Evolutionary conservation across 352 stramenopile species (phyloP).

Genomic region (Globisporangium carolinianum): DNA sequence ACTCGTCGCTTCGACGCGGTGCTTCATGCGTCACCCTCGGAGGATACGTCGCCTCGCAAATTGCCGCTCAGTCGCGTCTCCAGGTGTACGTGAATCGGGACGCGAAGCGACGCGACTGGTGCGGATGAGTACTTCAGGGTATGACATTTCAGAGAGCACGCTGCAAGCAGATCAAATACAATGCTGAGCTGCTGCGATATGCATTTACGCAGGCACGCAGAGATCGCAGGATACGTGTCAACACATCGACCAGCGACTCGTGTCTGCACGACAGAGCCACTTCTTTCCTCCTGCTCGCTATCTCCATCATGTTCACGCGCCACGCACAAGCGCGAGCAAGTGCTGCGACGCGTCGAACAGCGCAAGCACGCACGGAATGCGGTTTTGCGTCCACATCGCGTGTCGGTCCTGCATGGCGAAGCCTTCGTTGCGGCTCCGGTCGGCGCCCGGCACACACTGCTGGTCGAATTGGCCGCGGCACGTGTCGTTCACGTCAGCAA

Average conservation of each 20-base stretch:
- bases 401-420: slow-evolving; percentile 53
- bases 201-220: background rate
- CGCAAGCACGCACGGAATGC: slow-evolving; percentile 58
- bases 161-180: background rate
- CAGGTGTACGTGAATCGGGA: too few relatives aligned
- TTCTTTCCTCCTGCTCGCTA: background rate
- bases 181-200: background rate
- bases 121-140: background rate
- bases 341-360: slow-evolving; percentile 23
- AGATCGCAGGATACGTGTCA: too few relatives aligned
- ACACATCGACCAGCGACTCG: too few relatives aligned
- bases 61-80: background rate
- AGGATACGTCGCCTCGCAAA: background rate
- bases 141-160: background rate
- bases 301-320: background rate
- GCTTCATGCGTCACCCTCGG: slow-evolving; percentile 1
- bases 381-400: slow-evolving; percentile 37
- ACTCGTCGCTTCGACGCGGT: slow-evolving; percentile 16
- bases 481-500: slow-evolving; percentile 36
- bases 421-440: slow-evolving; percentile 38
- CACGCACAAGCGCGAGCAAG: slow-evolving; percentile 22
- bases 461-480: slow-evolving; percentile 60
- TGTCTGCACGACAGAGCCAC: too few relatives aligned
- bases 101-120: background rate
- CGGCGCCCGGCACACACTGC: slow-evolving; percentile 52